Conservation (phyloP, 2,329 filamentous ascomycete genomes). For the Penicillium sumatraense region DNA sequence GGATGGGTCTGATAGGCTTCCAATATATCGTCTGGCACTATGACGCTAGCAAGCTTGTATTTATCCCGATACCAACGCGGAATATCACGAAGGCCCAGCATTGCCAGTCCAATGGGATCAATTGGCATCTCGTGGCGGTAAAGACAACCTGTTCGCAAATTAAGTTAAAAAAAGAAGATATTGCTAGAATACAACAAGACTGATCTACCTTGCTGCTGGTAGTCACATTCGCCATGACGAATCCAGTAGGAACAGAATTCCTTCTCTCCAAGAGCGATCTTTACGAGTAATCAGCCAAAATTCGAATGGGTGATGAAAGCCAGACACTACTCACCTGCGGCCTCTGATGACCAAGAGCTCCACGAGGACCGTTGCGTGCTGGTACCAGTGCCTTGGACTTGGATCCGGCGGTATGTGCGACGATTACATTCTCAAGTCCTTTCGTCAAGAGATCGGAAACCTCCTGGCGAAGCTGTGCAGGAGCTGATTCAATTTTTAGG, state of each 20-base stretch:
- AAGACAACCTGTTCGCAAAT: constrained; percentile 67
- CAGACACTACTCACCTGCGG: neutral
- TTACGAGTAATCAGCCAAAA: neutral
- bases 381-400: neutral
- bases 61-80: constrained; percentile 63
- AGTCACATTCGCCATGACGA: constrained; percentile 81
- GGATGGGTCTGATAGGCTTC: no score
- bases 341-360: neutral
- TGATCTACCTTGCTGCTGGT: constrained; percentile 69
- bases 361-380: neutral
- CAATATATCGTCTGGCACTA: no score
- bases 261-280: constrained; percentile 59
- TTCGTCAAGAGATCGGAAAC: neutral
- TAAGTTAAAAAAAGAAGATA: constrained; percentile 7
- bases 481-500: neutral
- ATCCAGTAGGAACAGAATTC: constrained; percentile 91
- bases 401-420: neutral
- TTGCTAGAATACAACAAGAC: no score
- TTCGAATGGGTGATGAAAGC: neutral
- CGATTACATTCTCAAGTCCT: neutral
- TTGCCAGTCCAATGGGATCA: constrained; percentile 66
- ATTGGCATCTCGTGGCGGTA: constrained; percentile 90
- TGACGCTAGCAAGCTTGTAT: constrained; percentile 36
- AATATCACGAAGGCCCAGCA: constrained; percentile 67
- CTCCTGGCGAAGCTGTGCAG: neutral